These are phyloP conservation scores for Fraxinus sp. DNA, from an alignment of 305 asterid genomes.

Conservation along the genomic window DNA sequence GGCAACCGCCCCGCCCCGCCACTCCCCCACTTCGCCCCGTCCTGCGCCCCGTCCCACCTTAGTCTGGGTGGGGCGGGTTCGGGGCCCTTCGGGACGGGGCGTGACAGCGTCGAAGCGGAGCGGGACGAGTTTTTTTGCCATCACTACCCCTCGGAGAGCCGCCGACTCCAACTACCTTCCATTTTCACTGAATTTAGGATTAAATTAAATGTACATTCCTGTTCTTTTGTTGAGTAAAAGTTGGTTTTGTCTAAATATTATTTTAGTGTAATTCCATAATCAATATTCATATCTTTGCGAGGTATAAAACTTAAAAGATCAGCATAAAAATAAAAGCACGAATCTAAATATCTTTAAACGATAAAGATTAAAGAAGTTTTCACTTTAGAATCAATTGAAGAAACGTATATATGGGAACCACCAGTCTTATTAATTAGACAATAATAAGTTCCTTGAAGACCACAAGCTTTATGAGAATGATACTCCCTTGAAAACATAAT, in stretches of 20 bases:
- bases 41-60: too few relatives aligned
- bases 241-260: not conserved
- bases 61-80: too few relatives aligned
- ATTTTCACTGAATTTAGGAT: not conserved
- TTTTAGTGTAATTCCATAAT: not conserved
- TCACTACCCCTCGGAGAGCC: too few relatives aligned
- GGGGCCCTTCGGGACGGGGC: too few relatives aligned
- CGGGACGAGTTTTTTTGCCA: too few relatives aligned
- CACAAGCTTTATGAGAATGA: slow-evolving; percentile 24
- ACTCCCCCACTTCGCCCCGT: too few relatives aligned
- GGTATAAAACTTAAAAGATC: slow-evolving; percentile 14
- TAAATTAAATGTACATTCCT: not conserved
- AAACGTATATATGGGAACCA: slow-evolving; percentile 22
- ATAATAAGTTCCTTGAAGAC: slow-evolving; percentile 28
- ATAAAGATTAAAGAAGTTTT: slow-evolving; percentile 27
- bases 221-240: not conserved
- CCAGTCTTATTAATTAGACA: not conserved
- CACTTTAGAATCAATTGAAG: slow-evolving; percentile 34
- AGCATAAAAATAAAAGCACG: slow-evolving; percentile 28
- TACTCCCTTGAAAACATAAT: not conserved
- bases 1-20: too few relatives aligned
- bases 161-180: too few relatives aligned
- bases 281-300: not conserved
- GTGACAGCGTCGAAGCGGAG: too few relatives aligned
- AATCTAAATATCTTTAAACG: slow-evolving; percentile 30